Base-by-base conservation (phyloP, 2,329 filamentous ascomycete species). In the Microcyclosporella mali region DNA sequence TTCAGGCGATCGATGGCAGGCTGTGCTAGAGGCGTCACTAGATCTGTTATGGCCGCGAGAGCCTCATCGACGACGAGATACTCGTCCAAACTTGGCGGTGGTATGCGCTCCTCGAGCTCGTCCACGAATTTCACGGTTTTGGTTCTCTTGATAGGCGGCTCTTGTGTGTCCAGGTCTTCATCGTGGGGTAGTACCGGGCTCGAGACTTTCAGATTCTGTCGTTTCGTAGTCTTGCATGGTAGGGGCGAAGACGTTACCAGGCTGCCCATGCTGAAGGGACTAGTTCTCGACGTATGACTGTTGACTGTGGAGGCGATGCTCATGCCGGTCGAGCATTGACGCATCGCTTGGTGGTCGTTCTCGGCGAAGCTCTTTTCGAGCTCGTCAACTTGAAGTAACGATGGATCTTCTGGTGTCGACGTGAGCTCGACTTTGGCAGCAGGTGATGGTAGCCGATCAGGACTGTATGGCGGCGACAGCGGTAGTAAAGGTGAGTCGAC, bases 401-500 rank as follows among this genome's bases (percentile, higher is more conserved):
- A 55, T 2, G 64, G 63, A 30, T 57, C 47, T 32, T 57, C 50
- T 1, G 55, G 55, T 3, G 52, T 58, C 1, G 58, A 64, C 4
- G 53, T 47, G 17, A 70, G 49, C 4, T 55, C 52, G 28, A 70
- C 56, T 21, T 59, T 38, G 15, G 49, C 34, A 9, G 46, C 18
- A 6, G 42, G 16, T 8, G 33, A 27, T 7, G 48, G 36, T 6
- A 56, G 31, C 4, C 18, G 45, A 29, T 65, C 64, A 3, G 66
- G 68, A 33, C 54, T 61, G 19, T 58, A 40, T 6, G 62, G 54
- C 18, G 70, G 70, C 19, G 69, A 68, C 2, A 66, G 42, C 14
- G 71, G 69, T 14, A 75, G 59, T 7, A 76, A 51, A 3, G 70
- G 70, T n/a, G 72, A 72, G 2, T 70, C 69, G n/a, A 72, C 9